Evolutionary conservation across 257 asterid genomes (phyloP).

Genomic region (Nicotiana noctiflora): DNA sequence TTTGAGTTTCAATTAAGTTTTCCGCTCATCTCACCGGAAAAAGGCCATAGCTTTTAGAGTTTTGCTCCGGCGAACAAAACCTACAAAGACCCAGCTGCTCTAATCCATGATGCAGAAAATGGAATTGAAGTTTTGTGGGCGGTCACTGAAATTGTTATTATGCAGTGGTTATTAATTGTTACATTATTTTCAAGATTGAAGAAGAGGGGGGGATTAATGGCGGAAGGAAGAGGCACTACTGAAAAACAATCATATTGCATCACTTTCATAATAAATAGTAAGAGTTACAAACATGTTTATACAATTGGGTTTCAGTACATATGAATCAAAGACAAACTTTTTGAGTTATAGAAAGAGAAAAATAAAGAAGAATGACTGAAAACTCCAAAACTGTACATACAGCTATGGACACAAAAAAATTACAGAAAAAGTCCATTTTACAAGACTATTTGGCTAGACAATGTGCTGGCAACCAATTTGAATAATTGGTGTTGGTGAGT

Average conservation of each 20-base stretch:
- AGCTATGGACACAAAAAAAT: not conserved
- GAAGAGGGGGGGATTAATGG: too few relatives aligned
- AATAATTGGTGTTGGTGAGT: constrained; percentile 3
- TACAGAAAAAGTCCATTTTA: constrained; percentile 3
- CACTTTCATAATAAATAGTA: not conserved
- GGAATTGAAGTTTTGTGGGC: too few relatives aligned
- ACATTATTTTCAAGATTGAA: too few relatives aligned
- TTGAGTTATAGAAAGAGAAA: not conserved
- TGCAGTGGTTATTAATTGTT: too few relatives aligned
- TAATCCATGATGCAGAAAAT: too few relatives aligned
- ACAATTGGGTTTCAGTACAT: not conserved
- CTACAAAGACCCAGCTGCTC: too few relatives aligned
- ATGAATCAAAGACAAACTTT: not conserved
- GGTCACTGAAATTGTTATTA: too few relatives aligned
- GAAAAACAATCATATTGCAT: not conserved
- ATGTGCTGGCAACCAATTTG: constrained; percentile 4
- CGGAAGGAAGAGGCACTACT: too few relatives aligned
- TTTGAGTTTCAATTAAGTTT: too few relatives aligned
- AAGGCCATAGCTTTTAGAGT: too few relatives aligned
- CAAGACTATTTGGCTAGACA: not conserved
- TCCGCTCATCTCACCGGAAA: too few relatives aligned
- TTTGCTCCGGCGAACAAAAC: too few relatives aligned
- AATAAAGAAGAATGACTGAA: not conserved
- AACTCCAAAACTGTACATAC: not conserved
- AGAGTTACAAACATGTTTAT: not conserved